These are phyloP conservation scores for Phytophthora kernoviae DNA, from an alignment of 352 stramenopile species.

Conservation along the genomic window DNA sequence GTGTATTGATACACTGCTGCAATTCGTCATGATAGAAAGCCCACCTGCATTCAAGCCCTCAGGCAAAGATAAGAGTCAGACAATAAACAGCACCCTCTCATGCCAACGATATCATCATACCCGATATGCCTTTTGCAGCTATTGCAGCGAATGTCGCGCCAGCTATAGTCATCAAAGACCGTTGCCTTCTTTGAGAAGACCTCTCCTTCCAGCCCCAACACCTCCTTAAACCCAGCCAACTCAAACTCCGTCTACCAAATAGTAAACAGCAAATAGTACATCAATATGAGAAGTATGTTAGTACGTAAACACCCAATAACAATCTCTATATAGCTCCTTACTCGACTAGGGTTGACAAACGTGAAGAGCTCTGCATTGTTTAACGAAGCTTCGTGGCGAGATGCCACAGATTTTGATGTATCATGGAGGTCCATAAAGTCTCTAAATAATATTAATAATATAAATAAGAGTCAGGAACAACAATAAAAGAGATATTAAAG, in stretches of 20 bases:
- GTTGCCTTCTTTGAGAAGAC: slow-evolving; percentile 73
- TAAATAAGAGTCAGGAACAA: not conserved
- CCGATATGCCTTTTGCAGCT: slow-evolving; percentile 81
- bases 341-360: slow-evolving; percentile 76
- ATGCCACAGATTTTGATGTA: slow-evolving; percentile 73
- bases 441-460: slow-evolving; percentile 34
- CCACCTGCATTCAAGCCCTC: slow-evolving; percentile 46
- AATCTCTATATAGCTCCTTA: slow-evolving; percentile 23
- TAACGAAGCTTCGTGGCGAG: slow-evolving; percentile 51
- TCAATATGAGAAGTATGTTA: not conserved
- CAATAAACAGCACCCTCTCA: not conserved
- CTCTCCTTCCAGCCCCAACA: slow-evolving; percentile 61
- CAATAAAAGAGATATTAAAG: not conserved
- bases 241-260: slow-evolving; percentile 73
- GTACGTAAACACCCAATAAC: not conserved
- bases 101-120: slow-evolving; percentile 28
- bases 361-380: slow-evolving; percentile 66
- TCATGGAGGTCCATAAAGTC: slow-evolving; percentile 76
- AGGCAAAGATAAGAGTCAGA: not conserved
- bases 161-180: slow-evolving; percentile 87
- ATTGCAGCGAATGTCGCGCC: slow-evolving; percentile 71
- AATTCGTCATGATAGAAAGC: slow-evolving; percentile 83
- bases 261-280: not conserved
- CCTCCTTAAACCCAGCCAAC: slow-evolving; percentile 69
- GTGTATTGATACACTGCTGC: slow-evolving; percentile 70